Conservation (phyloP, 2,329 filamentous ascomycete species). For the Pezicula carpinea region DNA sequence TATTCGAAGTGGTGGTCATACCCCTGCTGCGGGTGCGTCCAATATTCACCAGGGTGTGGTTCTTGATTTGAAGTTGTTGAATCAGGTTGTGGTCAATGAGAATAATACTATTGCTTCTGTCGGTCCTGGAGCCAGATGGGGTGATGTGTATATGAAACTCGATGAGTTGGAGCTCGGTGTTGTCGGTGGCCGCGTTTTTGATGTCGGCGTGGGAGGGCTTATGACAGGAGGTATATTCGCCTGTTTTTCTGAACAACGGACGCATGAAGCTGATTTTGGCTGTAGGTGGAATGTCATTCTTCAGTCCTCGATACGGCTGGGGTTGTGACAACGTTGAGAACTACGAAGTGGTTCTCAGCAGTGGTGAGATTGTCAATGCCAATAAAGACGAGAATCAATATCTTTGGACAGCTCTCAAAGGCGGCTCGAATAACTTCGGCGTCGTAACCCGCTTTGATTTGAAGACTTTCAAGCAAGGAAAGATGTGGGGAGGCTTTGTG, state of each 20-base stretch:
- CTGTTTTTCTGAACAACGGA: background rate
- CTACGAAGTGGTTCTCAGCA: conserved; percentile 36
- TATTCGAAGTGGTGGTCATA: conserved; percentile 52
- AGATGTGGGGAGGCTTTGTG: conserved; percentile 7
- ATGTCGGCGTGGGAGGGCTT: conserved; percentile 33
- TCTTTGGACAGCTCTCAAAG: conserved; percentile 25
- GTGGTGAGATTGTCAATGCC: conserved; percentile 1
- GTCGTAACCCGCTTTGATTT: conserved; percentile 17
- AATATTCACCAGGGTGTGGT: conserved; percentile 40
- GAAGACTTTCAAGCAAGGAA: conserved; percentile 5
- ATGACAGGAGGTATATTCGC: conserved; percentile 26
- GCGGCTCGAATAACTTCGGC: conserved; percentile 25
- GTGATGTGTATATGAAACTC: conserved; percentile 31
- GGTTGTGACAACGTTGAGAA: conserved; percentile 2
- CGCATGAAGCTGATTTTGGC: background rate
- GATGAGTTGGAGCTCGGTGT: conserved; percentile 27
- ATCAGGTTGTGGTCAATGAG: conserved; percentile 8
- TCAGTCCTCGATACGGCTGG: conserved; percentile 7
- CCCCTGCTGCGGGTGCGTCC: conserved; percentile 46
- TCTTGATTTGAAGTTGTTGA: conserved; percentile 36
- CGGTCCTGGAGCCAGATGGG: conserved; percentile 33
- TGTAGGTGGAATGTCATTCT: conserved; percentile 10
- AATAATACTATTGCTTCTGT: conserved; percentile 25
- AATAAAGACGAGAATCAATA: conserved; percentile 6
- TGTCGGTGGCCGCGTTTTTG: conserved; percentile 30